A percentile compares a stretch with the other conserved stretches of the same genome.
Evolutionary conservation across 2,329 filamentous ascomycete species (phyloP).

Genomic region (Aspergillus fumigatiaffinis): DNA sequence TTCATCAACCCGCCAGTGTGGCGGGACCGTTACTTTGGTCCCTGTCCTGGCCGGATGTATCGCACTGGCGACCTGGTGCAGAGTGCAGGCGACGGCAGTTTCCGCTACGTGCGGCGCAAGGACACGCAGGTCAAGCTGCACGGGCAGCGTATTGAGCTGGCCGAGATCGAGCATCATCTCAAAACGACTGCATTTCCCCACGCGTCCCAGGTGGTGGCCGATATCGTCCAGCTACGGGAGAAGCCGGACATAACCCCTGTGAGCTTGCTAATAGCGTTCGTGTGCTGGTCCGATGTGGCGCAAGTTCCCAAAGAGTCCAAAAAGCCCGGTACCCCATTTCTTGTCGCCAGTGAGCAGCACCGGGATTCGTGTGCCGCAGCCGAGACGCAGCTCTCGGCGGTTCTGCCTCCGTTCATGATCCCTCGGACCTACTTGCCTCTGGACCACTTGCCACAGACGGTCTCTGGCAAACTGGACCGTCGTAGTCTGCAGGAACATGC

Average conservation of each 20-base stretch:
- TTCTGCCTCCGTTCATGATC: conserved; percentile 34
- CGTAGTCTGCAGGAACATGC: conserved; percentile 21
- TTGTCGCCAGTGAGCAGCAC: not conserved
- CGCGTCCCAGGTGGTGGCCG: not conserved
- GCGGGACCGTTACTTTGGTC: conserved; percentile 1
- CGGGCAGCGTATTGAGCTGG: conserved; percentile 6
- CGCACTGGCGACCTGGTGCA: conserved; percentile 3
- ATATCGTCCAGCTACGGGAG: not conserved
- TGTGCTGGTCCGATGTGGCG: not conserved
- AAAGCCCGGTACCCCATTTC: not conserved
- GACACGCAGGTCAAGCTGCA: too few species aligned
- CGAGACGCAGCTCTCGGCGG: not conserved
- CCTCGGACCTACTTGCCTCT: conserved; percentile 32
- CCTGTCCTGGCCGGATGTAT: not conserved
- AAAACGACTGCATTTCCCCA: not conserved
- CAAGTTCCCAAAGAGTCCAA: not conserved
- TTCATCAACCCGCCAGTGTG: conserved; percentile 21
- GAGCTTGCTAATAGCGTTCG: not conserved
- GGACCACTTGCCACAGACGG: conserved; percentile 31
- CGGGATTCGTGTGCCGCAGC: not conserved
- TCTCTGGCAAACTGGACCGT: conserved; percentile 36
- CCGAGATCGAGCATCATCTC: conserved; percentile 2
- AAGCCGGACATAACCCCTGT: not conserved
- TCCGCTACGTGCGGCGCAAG: conserved; percentile 2
- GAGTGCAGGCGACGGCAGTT: not conserved